Evolutionary conservation across 441 rosid genomes (phyloP).

Genomic region (Pelargonium fulgidum): DNA sequence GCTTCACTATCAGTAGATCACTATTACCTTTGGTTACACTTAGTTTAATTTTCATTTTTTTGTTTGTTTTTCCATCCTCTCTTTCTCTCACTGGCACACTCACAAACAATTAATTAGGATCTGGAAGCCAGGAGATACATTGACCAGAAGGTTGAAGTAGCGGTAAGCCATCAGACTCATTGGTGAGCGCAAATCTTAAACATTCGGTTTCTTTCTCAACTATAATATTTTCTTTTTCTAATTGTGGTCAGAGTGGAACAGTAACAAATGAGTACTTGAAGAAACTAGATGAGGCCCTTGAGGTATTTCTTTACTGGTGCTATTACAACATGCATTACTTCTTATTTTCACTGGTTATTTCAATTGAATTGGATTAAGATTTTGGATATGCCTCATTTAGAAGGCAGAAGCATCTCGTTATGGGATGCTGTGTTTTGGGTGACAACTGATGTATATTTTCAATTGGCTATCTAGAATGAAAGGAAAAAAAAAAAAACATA

Average conservation of each 20-base stretch:
- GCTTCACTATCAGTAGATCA: background rate
- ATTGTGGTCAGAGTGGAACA: conserved; percentile 66
- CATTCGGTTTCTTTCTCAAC: conserved; percentile 13
- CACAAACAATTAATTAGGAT: conserved; percentile 38
- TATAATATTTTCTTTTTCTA: conserved; percentile 13
- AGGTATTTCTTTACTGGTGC: conserved; percentile 37
- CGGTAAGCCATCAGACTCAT: conserved; percentile 35
- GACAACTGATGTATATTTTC: too few species aligned
- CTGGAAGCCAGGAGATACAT: conserved; percentile 65
- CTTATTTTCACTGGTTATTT: too few species aligned
- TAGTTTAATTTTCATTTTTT: background rate
- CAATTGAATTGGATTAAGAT: too few species aligned
- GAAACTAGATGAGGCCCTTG: conserved; percentile 76
- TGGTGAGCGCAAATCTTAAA: conserved; percentile 6
- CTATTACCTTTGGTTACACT: background rate
- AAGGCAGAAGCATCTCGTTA: too few species aligned
- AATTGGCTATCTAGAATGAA: too few species aligned
- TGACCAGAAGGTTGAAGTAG: conserved; percentile 70
- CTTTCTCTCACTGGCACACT: background rate
- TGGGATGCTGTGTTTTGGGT: too few species aligned
- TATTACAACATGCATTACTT: conserved; percentile 2
- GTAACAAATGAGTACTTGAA: conserved; percentile 58
- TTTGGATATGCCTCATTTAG: too few species aligned
- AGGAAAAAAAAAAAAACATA: too few species aligned
- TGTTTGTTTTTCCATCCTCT: too few species aligned